Evolutionary conservation across 2,329 filamentous ascomycete species (phyloP).

Genomic region (Monosporascus sp.): DNA sequence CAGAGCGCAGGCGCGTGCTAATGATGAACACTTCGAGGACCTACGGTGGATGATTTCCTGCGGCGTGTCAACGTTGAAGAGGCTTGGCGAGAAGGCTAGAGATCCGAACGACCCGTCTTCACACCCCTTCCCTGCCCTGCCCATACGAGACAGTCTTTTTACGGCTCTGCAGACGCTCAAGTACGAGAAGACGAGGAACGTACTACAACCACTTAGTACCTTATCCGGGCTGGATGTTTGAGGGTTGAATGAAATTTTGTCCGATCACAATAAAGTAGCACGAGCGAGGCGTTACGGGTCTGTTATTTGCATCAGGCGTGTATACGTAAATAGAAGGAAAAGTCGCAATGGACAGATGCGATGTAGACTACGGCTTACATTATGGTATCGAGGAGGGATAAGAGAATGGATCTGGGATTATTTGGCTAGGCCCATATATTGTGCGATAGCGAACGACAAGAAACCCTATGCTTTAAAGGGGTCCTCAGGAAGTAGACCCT

Average conservation of each 20-base stretch:
- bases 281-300: no score
- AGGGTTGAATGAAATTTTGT: constrained; percentile 3
- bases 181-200: constrained; percentile 54
- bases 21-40: constrained; percentile 32
- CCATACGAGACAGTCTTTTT: constrained; percentile 62
- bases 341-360: no score
- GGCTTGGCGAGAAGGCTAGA: constrained; percentile 61
- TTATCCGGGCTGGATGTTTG: constrained; percentile 42
- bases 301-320: no score
- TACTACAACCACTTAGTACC: constrained; percentile 64
- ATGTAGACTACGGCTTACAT: no score
- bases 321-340: no score
- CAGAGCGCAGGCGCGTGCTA: constrained; percentile 33
- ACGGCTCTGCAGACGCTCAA: constrained; percentile 58
- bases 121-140: constrained; percentile 58
- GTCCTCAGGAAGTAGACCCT: no score
- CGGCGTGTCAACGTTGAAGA: constrained; percentile 62
- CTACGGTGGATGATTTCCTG: constrained; percentile 61
- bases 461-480: no score
- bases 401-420: no score
- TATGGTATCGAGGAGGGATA: no score
- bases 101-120: constrained; percentile 49
- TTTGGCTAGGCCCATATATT: no score
- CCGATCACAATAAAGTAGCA: no score
- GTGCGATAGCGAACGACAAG: no score